Conservation (phyloP, 2,329 filamentous ascomycete genomes). For the Monosporascus cannonballus region DNA sequence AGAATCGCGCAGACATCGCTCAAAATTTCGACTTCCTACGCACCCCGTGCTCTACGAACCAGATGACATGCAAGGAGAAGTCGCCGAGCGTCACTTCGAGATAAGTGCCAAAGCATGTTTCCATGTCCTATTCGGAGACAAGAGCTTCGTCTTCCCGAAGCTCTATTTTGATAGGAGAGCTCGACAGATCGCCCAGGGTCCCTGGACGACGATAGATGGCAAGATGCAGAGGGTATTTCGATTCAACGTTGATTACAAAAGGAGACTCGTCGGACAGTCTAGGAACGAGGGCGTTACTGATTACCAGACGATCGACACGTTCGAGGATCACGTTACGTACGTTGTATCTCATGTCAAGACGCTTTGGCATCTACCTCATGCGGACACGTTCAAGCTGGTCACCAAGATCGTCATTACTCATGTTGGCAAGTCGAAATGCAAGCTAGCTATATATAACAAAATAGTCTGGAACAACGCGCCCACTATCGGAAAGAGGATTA, state of each 20-base stretch:
- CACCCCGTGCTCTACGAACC: slow-evolving; percentile 81
- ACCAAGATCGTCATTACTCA: slow-evolving; percentile 94
- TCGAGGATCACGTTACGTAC: slow-evolving; percentile 68
- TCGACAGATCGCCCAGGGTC: slow-evolving; percentile 75
- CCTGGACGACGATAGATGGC: slow-evolving; percentile 70
- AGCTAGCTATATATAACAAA: slow-evolving; percentile 79
- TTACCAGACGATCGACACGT: slow-evolving; percentile 78
- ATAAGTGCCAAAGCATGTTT: slow-evolving; percentile 92
- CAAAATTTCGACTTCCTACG: slow-evolving; percentile 75
- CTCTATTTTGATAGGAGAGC: slow-evolving; percentile 80
- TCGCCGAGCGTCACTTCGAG: slow-evolving; percentile 77
- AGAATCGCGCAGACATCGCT: slow-evolving; percentile 34
- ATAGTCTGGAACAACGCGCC: slow-evolving; percentile 78
- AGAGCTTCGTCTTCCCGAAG: slow-evolving; percentile 88
- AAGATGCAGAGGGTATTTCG: slow-evolving; percentile 72
- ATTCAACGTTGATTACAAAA: slow-evolving; percentile 66
- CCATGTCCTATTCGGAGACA: slow-evolving; percentile 94
- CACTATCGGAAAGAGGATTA: slow-evolving; percentile 51
- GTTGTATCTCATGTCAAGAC: slow-evolving; percentile 57
- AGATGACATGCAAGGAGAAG: slow-evolving; percentile 68
- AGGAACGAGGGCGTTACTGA: slow-evolving; percentile 64
- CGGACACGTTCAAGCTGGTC: slow-evolving; percentile 71
- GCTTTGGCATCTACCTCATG: slow-evolving; percentile 80
- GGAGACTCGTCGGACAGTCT: slow-evolving; percentile 54
- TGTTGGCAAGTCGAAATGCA: slow-evolving; percentile 84